phyloP scores from a whole-genome alignment of 2,329 filamentous ascomycete species.

The Cercospora nicotianae region DNA sequence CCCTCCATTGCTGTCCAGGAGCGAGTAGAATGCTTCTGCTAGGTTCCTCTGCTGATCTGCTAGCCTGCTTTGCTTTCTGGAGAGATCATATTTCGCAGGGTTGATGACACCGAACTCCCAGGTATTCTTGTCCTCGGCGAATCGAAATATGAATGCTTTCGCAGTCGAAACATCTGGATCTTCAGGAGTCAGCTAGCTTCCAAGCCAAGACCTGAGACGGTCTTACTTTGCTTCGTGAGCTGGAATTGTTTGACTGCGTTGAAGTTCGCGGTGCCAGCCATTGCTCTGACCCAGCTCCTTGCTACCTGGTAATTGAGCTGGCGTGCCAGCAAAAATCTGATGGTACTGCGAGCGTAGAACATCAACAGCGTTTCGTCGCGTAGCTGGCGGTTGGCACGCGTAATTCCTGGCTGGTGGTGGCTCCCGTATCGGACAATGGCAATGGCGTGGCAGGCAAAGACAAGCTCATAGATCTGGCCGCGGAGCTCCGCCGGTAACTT shows the following conservation, averaged over 20 bases:
- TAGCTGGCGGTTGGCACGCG: background rate
- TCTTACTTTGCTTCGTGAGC: background rate
- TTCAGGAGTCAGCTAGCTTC: background rate
- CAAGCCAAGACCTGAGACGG: background rate
- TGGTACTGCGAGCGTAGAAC: background rate
- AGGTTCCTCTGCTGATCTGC: background rate
- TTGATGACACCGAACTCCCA: background rate
- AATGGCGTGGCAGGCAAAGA: background rate
- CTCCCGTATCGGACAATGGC: background rate
- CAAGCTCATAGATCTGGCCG: background rate
- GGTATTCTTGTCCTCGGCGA: background rate
- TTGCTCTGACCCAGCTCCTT: background rate
- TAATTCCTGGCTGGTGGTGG: background rate
- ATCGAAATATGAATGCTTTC: background rate
- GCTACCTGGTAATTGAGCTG: background rate
- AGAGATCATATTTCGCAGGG: no score
- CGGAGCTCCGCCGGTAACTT: background rate
- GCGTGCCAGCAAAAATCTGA: background rate
- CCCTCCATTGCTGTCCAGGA: background rate
- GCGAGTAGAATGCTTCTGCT: background rate
- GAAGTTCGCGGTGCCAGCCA: background rate
- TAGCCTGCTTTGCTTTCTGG: no score
- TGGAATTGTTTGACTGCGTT: background rate
- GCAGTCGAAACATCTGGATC: background rate
- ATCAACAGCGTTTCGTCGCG: background rate